phyloP scores from a whole-genome alignment of 2,329 filamentous ascomycete species.

The Aspergillus latus region DNA sequence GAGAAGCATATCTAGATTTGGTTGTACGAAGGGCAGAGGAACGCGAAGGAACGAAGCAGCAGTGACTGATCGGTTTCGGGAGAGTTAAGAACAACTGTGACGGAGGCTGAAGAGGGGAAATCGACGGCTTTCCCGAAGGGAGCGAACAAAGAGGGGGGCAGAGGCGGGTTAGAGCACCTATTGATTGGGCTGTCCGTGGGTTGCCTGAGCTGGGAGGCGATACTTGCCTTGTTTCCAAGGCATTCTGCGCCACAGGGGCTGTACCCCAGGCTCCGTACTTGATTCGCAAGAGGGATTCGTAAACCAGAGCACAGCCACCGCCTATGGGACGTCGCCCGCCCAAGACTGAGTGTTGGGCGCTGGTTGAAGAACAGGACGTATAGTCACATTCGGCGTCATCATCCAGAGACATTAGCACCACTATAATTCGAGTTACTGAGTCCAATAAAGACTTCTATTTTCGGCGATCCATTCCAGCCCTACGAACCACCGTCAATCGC shows the following conservation, averaged over 20 bases:
- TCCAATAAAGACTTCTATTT: not conserved
- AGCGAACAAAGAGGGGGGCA: conserved; percentile 1
- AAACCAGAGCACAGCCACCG: conserved; percentile 7
- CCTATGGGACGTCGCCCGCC: conserved; percentile 5
- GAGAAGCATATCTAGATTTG: conserved; percentile 7
- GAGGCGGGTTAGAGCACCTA: not conserved
- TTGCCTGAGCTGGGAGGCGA: not conserved
- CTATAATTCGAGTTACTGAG: not conserved
- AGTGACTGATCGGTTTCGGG: conserved; percentile 7
- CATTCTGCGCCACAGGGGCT: conserved; percentile 10
- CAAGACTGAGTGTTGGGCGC: not conserved
- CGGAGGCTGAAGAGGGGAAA: conserved; percentile 22
- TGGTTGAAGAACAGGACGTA: not conserved
- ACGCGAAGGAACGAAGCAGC: conserved; percentile 10
- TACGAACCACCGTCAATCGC: not conserved
- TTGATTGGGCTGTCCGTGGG: conserved; percentile 8
- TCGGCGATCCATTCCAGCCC: conserved; percentile 7
- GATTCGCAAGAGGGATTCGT: not conserved
- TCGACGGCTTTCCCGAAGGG: conserved; percentile 9
- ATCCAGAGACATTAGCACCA: not conserved
- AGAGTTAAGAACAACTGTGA: conserved; percentile 13
- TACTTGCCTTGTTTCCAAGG: conserved; percentile 1
- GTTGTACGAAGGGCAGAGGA: conserved; percentile 1
- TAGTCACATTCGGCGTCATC: not conserved
- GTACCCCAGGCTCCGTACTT: not conserved